Base-by-base conservation (phyloP, 768 basidiomycete genomes). In the Leccinum boreale region DNA sequence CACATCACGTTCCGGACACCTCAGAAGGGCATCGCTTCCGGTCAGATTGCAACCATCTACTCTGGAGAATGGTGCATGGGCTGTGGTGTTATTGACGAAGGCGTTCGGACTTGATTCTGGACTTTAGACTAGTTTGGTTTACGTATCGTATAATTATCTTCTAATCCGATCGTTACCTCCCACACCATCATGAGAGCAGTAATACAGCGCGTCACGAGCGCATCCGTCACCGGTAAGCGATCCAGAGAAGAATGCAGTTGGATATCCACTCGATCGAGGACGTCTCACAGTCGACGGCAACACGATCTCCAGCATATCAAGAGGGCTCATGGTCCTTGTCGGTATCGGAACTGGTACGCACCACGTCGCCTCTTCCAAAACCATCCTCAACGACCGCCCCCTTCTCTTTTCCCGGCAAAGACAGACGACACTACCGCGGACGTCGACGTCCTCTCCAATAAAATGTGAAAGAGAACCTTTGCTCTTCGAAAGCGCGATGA, bases 241-340 rank as follows among this genome's bases (percentile, higher is more conserved):
- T 55, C 15, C 33, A 58, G 8, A 19, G 19, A 11, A 9, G 44
- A 42, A 11, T 24, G 10, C 2, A 19, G 4, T 46, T 9, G 21
- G 55, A 8, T 50, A 23, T 39, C 48, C 33, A 24, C 52, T 52
- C 50, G 46, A 39, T 52, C 53, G 46, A 39, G 17, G 17, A 51
- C 48, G 39, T 14, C n/a, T 47, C 39, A 10, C 72, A 96, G 94
- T 97, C 55, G 86, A 95, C 62, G 82, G 80, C 48, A 78, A 89
- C 65, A 78, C 85, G 31, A 85, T 98, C 60, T 93, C 94, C 3
- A 81, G 82, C 36, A 96, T 98, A 59, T 86, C 87, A 17, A 79
- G 81, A 62, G 95, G 95, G 2, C 76, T 98, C 29, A 87, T 98
- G 83, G 90, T 95, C 19, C 82, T 98, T 15, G 85, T 98, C 33